Evolutionary conservation across 352 stramenopile genomes (phyloP).

Genomic region (Pythium rishiriense): DNA sequence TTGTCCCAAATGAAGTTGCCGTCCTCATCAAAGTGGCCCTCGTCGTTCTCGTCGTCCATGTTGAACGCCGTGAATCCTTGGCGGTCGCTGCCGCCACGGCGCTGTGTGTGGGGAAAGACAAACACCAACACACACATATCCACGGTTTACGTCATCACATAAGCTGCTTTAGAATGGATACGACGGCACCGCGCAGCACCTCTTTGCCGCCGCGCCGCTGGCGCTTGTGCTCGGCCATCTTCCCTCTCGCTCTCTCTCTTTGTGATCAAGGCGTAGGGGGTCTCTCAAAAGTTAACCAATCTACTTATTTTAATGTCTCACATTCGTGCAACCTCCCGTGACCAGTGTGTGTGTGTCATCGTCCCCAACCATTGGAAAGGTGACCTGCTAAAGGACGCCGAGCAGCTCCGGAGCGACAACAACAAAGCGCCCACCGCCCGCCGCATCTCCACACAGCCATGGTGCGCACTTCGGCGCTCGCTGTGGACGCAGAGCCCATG

Average conservation of each 20-base stretch:
- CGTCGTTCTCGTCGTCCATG: slow-evolving; percentile 85
- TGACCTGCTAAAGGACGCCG: slow-evolving; percentile 23
- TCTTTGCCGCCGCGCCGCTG: slow-evolving; percentile 15
- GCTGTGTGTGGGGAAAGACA: too few species aligned
- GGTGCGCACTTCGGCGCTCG: slow-evolving; percentile 7
- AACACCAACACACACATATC: slow-evolving; percentile 3
- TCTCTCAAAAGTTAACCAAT: slow-evolving; percentile 19
- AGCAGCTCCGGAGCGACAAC: background rate
- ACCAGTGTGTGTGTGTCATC: background rate
- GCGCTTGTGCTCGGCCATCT: slow-evolving; percentile 29
- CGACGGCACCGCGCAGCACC: background rate
- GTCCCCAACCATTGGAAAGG: slow-evolving; percentile 28
- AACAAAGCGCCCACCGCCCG: background rate
- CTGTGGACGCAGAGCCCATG: background rate
- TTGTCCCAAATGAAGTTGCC: slow-evolving; percentile 85
- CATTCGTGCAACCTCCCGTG: slow-evolving; percentile 24
- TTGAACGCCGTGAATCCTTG: slow-evolving; percentile 77
- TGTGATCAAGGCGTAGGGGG: background rate
- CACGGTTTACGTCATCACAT: slow-evolving; percentile 11
- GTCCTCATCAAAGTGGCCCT: slow-evolving; percentile 79
- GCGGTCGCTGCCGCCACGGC: slow-evolving; percentile 14
- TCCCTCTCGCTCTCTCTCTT: background rate
- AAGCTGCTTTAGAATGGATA: background rate
- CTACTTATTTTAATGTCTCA: slow-evolving; percentile 11
- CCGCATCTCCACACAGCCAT: slow-evolving; percentile 9